Conservation (phyloP, 805 yeast genomes). For the Ogataea methylovora region DNA sequence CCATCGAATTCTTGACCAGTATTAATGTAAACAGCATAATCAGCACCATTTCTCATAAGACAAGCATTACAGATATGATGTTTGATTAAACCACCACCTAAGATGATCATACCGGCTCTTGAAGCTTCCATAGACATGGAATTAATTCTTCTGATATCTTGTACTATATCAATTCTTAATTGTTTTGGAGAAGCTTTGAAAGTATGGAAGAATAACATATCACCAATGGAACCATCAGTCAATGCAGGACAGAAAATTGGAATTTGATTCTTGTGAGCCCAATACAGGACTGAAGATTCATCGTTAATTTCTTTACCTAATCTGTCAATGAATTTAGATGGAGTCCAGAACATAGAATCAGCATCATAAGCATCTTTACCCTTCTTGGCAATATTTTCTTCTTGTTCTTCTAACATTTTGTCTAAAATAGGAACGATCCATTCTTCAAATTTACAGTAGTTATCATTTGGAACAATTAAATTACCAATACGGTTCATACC, state of each 20-base stretch:
- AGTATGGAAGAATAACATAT: conserved; percentile 97
- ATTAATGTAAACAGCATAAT: conserved; percentile 92
- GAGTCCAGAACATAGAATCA: conserved; percentile 81
- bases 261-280: conserved; percentile 96
- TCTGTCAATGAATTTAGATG: conserved; percentile 86
- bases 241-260: conserved; percentile 97
- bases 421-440: conserved; percentile 97
- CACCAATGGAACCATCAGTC: conserved; percentile 98
- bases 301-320: conserved; percentile 93
- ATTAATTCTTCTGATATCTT: conserved; percentile 87
- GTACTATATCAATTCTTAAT: conserved; percentile 84
- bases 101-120: conserved; percentile 89
- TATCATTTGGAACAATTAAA: conserved; percentile 93
- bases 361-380: conserved; percentile 57
- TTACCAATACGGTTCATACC: conserved; percentile 99
- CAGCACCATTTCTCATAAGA: conserved; percentile 99
- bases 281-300: conserved; percentile 87
- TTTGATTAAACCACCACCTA: conserved; percentile 95
- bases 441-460: conserved; percentile 95
- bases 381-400: conserved; percentile 45
- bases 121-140: conserved; percentile 93
- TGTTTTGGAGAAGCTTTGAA: conserved; percentile 90
- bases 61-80: conserved; percentile 98
- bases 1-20: conserved; percentile 99
- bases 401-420: conserved; percentile 83